Conservation (phyloP, 2,329 filamentous ascomycete genomes). For the Sclerotinia spermophila region DNA sequence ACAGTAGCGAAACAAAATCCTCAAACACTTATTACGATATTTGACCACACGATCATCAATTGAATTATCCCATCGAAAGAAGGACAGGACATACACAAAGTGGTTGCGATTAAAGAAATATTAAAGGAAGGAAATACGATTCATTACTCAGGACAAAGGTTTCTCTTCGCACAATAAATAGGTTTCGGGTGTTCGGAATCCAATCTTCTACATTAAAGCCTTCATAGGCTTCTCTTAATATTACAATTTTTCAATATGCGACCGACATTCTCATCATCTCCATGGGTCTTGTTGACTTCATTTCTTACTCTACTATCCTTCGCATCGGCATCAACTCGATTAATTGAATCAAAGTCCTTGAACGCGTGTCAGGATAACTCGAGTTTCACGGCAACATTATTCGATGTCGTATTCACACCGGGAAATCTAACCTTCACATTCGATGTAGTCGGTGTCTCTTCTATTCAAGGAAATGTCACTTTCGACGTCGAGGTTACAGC, state of each 20-base stretch:
- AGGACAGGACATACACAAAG: background rate
- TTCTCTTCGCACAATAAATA: conserved; percentile 1
- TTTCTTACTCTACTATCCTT: conserved; percentile 32
- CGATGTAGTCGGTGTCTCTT: conserved; percentile 76
- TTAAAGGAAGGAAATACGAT: background rate
- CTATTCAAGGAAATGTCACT: conserved; percentile 75
- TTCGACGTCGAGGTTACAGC: conserved; percentile 74
- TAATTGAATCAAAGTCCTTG: conserved; percentile 73
- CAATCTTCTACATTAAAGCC: conserved; percentile 6
- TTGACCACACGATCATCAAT: background rate
- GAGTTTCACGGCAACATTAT: conserved; percentile 81
- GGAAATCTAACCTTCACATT: conserved; percentile 69
- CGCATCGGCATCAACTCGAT: conserved; percentile 29
- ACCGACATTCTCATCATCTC: conserved; percentile 30
- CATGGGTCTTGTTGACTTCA: conserved; percentile 31
- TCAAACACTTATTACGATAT: background rate
- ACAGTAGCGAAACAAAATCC: conserved; percentile 5
- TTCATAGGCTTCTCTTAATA: conserved; percentile 29
- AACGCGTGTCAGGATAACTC: conserved; percentile 82
- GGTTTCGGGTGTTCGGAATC: conserved; percentile 8
- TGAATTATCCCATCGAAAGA: background rate
- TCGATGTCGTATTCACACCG: conserved; percentile 79
- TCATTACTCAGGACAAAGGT: background rate
- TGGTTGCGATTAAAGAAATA: conserved; percentile 1
- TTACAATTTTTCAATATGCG: conserved; percentile 29